phyloP scores from a whole-genome alignment of 768 basidiomycete genomes.

The Tephrocybe sp. region DNA sequence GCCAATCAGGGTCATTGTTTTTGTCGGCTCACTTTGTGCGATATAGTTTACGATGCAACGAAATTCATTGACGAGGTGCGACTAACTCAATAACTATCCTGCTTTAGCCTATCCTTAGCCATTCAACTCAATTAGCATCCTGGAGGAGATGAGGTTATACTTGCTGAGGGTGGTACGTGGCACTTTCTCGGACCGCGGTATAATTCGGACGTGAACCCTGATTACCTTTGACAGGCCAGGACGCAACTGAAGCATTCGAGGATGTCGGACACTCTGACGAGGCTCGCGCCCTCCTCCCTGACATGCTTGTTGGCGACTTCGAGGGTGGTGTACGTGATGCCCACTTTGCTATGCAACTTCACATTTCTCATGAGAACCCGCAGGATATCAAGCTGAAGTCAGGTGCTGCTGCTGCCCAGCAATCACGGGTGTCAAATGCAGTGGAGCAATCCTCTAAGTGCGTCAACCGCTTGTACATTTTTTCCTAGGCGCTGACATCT shows the following conservation, averaged over 20 bases:
- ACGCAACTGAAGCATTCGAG: slow-evolving; percentile 98
- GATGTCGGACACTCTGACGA: slow-evolving; percentile 99
- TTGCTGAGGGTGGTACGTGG: slow-evolving; percentile 84
- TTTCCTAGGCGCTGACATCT: slow-evolving; percentile 10
- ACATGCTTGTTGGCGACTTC: slow-evolving; percentile 80
- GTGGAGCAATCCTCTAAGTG: slow-evolving; percentile 72
- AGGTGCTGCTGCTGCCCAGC: slow-evolving; percentile 44
- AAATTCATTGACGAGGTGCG: slow-evolving; percentile 93
- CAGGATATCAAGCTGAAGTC: slow-evolving; percentile 56
- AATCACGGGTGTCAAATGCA: slow-evolving; percentile 42
- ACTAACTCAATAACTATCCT: slow-evolving; percentile 1
- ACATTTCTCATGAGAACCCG: background rate
- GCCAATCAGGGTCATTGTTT: slow-evolving; percentile 33
- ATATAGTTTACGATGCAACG: slow-evolving; percentile 85
- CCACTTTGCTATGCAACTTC: slow-evolving; percentile 6
- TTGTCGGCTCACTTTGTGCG: slow-evolving; percentile 26
- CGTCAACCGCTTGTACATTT: slow-evolving; percentile 20
- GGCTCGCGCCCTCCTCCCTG: slow-evolving; percentile 80
- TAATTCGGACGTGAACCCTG: slow-evolving; percentile 9
- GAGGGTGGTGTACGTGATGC: slow-evolving; percentile 62
- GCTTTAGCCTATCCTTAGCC: background rate
- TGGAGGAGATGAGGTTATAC: slow-evolving; percentile 96
- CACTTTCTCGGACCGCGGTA: slow-evolving; percentile 14
- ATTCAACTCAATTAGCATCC: slow-evolving; percentile 63
- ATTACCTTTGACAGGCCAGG: slow-evolving; percentile 58